Base-by-base conservation (phyloP, 2,329 filamentous ascomycete genomes). In the Podosphaera fusca region DNA sequence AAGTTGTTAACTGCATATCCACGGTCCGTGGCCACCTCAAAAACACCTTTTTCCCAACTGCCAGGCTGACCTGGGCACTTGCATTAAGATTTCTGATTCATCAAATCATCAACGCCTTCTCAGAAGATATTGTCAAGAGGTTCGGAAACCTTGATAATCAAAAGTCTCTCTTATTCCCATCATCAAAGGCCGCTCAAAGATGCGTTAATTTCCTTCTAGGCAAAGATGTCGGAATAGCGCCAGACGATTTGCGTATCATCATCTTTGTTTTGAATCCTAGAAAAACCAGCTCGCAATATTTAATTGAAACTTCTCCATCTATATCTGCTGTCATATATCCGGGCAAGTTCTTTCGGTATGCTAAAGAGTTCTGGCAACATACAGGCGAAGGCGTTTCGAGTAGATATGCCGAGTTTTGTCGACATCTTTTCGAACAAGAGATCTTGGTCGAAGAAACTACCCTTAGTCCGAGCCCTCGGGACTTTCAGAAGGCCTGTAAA, bases 311-410 rank as follows among this genome's bases (percentile, higher is more conserved):
- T 34, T 71, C 55, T 29, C 81, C 83, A 0, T 73, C 75, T 8
- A 72, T 89, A 30, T 84, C 78, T 1, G 81, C 81, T 31, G 81
- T 95, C 2, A 67, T 96, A 47, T 87, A 84, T 63, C 79, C 82
- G 0, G 73, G 76, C 51, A 77, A 81, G 10, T 71, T 80, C 21
- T 89, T 83, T 63, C 71, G 79, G 3, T 69, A 85, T 59, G 86
- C 87, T n/a, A 96, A 95, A 69, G 79, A 88, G 64, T 95, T 94
- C 65, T 98, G 92, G 92, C 92, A 96, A 68, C 92, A 98, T 69
- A 85, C 86, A 0, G 92, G 92, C 29, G 89, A 95, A 60, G 92
- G 92, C 14, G 76, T 95, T 12, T 95, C 89, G 0, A 95, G 89
- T 67, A 82, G 92, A 55, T 80, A 88, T 46, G 89, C 87, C 38